Evolutionary conservation across 495 filamentous ascomycete species (phyloP), one percentile per base, ranked within the genome.

Genomic region (Melanomma pulvis-pyrius): DNA sequence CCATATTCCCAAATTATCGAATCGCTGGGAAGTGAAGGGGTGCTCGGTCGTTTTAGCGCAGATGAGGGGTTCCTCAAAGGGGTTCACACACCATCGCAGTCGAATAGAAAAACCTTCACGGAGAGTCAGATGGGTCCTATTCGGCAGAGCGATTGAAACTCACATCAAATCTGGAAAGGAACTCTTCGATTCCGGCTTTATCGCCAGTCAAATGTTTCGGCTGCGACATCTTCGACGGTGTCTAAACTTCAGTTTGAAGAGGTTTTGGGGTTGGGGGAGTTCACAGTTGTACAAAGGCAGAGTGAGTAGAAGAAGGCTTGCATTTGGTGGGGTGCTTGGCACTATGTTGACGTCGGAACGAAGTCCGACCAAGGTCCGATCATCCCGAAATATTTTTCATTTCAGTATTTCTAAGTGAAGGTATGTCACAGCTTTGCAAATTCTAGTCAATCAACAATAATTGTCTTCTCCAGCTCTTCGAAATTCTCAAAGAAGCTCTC

Each of bases 121-220:
- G 19, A 58, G 29, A 59, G 59, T 66, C 32, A 69, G 57, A 26
- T 12, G n/a, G 30, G 25, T 29, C 21, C 21, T 2, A 12, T 28
- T 58, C 30, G 12, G 41, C 39, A 50, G 22, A 29, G 19, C 53
- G 34, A 6, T 28, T 67, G 68, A 73, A 54, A 85, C 92, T 72
- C 74, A 97, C 93, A 80, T 98, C 96, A 71, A 97, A 98, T 70
- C 85, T 86, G 73, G 89, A 89, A 63, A 98, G 80, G 72, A 98
- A 98, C 28, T 89, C 86, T 24, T 85, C 81, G 57, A 98, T 90
- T 22, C 82, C 88, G 50, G 82, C 80, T 59, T 83, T 82, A 74
- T 97, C 86, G 70, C 92, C 92, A 44, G 88, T 93, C 68, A 98
- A 83, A 73, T 93, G 91, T 74, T 86, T 86, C 53, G 93, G 86